These are phyloP conservation scores for Botrytis aclada DNA, from an alignment of 2,329 filamentous ascomycete species.

Conservation along the genomic window DNA sequence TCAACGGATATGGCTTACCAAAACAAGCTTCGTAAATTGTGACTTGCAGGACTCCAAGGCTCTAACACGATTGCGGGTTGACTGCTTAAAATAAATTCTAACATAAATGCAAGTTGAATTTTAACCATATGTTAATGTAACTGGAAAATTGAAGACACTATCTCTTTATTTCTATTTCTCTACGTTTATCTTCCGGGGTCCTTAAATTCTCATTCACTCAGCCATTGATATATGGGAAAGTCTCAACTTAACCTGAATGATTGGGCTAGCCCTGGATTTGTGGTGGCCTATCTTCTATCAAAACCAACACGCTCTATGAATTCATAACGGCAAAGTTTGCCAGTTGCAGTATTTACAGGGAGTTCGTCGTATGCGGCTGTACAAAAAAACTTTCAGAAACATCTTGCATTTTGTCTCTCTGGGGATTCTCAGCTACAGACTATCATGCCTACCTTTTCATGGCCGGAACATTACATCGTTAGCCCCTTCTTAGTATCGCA, in stretches of 20 bases:
- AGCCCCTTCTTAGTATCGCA: constrained; percentile 45
- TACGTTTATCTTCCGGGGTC: background rate
- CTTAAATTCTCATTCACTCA: background rate
- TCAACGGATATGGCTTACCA: background rate
- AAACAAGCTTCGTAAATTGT: background rate
- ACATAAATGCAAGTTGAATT: background rate
- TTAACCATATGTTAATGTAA: background rate
- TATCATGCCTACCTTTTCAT: background rate
- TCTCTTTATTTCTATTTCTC: background rate
- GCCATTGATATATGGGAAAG: background rate
- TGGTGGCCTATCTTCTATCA: background rate
- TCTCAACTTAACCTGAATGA: background rate
- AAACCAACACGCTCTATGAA: background rate
- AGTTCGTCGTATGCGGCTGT: background rate
- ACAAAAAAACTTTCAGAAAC: background rate
- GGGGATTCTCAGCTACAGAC: background rate
- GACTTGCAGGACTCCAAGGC: background rate
- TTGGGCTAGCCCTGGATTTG: background rate
- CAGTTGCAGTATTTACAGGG: background rate
- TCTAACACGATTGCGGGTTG: background rate
- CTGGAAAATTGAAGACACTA: background rate
- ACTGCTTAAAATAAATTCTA: background rate
- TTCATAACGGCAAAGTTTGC: too few species aligned
- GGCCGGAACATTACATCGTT: constrained; percentile 21
- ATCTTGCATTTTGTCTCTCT: background rate